Evolutionary conservation across 371 early-diverging fungal species (phyloP).

Genomic region (Fennellomyces sp.): DNA sequence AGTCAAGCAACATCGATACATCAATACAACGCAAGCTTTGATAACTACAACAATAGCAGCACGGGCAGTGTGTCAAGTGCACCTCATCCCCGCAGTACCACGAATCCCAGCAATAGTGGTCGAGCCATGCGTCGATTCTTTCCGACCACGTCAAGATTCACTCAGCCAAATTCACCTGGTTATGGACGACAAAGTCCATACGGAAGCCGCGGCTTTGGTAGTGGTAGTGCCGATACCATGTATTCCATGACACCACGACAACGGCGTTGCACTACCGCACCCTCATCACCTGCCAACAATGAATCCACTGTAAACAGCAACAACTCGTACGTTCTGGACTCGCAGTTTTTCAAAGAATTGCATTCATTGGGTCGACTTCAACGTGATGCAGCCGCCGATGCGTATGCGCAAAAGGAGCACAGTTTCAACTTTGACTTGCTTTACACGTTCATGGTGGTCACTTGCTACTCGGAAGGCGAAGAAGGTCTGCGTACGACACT

Average conservation of each 20-base stretch:
- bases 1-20: background rate
- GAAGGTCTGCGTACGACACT: constrained; percentile 85
- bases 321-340: constrained; percentile 10
- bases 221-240: background rate
- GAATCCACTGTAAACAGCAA: background rate
- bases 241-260: background rate
- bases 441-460: constrained; percentile 63
- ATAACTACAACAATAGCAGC: constrained; percentile 2
- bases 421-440: constrained; percentile 53
- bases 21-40: background rate
- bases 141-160: constrained; percentile 51
- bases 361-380: constrained; percentile 10
- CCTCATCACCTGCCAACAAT: constrained; percentile 16
- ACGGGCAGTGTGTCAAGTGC: background rate
- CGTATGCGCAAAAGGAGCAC: constrained; percentile 34
- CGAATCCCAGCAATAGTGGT: constrained; percentile 4
- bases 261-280: constrained; percentile 2
- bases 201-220: background rate
- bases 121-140: constrained; percentile 30
- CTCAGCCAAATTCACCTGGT: constrained; percentile 22
- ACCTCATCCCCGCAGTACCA: background rate
- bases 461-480: constrained; percentile 87
- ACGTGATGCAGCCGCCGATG: constrained; percentile 15
- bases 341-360: constrained; percentile 17
- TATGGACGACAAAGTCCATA: background rate